phyloP scores from a whole-genome alignment of 495 filamentous ascomycete genomes.

The Immersiella caudata region DNA sequence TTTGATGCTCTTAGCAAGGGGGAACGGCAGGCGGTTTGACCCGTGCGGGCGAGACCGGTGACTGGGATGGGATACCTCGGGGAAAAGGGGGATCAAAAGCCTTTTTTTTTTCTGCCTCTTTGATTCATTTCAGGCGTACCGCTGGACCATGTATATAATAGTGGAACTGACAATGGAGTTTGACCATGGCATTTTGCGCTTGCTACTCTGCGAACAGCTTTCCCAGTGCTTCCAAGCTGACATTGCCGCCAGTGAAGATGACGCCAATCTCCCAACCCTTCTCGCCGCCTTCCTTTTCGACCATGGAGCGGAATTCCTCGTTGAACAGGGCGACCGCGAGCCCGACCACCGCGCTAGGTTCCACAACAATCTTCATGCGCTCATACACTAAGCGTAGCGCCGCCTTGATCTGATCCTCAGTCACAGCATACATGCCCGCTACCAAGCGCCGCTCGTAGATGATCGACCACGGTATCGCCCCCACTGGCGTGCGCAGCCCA shows the following conservation, averaged over 20 bases:
- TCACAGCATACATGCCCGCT: conserved; percentile 72
- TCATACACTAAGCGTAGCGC: conserved; percentile 82
- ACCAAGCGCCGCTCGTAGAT: conserved; percentile 76
- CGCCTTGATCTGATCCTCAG: conserved; percentile 78
- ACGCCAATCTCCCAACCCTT: conserved; percentile 86
- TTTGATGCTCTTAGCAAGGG: conserved; percentile 23
- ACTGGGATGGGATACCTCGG: conserved; percentile 30
- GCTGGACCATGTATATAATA: conserved; percentile 32
- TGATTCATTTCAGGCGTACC: conserved; percentile 24
- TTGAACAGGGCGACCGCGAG: conserved; percentile 82
- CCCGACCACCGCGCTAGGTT: conserved; percentile 86
- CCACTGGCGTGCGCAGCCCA: conserved; percentile 84
- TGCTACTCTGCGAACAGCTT: conserved; percentile 54
- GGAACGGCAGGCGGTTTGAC: neutral
- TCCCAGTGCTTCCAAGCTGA: conserved; percentile 74
- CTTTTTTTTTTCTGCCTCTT: conserved; percentile 20
- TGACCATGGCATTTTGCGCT: conserved; percentile 1
- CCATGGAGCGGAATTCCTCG: conserved; percentile 75
- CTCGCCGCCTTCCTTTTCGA: conserved; percentile 69
- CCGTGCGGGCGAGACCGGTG: conserved; percentile 14
- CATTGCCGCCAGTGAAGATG: conserved; percentile 90
- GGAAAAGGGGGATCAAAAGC: conserved; percentile 29
- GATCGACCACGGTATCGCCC: conserved; percentile 74
- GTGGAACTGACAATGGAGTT: conserved; percentile 25
- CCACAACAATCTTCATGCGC: conserved; percentile 87